Base-by-base conservation (phyloP, 768 basidiomycete species). In the Rhodotorula toruloides region DNA sequence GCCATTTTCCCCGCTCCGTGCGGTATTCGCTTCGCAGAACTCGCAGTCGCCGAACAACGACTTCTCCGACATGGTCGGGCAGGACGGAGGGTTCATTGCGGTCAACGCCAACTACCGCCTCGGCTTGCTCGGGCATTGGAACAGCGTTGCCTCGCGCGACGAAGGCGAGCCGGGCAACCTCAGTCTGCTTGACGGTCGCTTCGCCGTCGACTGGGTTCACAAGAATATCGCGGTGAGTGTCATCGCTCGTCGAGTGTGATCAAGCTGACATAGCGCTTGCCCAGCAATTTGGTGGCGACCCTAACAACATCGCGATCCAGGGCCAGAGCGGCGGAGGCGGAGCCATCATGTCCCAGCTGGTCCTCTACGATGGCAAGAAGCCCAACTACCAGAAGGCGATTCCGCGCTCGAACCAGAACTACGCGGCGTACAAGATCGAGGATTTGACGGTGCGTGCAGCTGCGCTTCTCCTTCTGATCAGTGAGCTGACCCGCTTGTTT, bases 91-190 rank as follows among this genome's bases (percentile, higher is more conserved):
- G 27, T 58, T 71, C 39, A 67, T 67, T 44, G 61, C 57, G 48
- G 57, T 71, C 50, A 55, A 57, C 40, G 61, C 58, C 25, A 67
- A 67, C 62, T 71, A 63, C 46, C 70, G 70, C 4, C 65, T 71
- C 25, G 65, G 70, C 6, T 52, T 43, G 56, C 54, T 66, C 36
- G 70, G 65, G 19, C 57, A 56, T 54, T 60, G 34, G 21, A 61
- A 67, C 44, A 56, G 57, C 40, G 39, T 49, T 3, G 61, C 47
- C 12, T 32, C 62, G 37, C 22, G 8, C 14, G 17, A 31, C 37
- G 66, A 67, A 19, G 66, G 54, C 44, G 57, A 58, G 19, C 7
- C 53, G 14, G 55, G 50, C 50, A 71, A 71, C 42, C 57, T 61
- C 40, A 61, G 70, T 11, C 39, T 67, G 6, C 61, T 62, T n/a